These are phyloP conservation scores for Mediolabrus comicus DNA, from an alignment of 108 stramenopile genomes.

Conservation along the genomic window DNA sequence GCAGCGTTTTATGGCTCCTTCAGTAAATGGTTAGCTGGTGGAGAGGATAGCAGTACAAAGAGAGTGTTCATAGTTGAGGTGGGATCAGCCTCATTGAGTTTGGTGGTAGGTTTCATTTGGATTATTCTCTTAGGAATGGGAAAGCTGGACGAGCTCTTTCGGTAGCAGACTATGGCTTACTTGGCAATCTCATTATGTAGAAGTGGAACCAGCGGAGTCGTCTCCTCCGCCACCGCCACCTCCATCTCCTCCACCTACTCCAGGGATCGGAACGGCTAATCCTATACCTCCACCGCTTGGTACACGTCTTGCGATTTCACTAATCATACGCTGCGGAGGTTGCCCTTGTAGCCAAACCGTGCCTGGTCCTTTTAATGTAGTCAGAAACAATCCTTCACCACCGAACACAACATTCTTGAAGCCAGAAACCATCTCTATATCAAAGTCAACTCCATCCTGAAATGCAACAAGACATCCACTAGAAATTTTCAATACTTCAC, in stretches of 20 bases:
- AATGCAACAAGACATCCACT: slow-evolving; percentile 84
- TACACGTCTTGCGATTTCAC: slow-evolving; percentile 80
- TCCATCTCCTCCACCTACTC: slow-evolving; percentile 45
- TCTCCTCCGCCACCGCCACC: slow-evolving; percentile 21
- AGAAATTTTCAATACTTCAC: slow-evolving; percentile 76
- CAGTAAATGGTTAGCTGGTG: slow-evolving; percentile 28
- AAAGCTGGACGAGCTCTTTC: slow-evolving; percentile 61
- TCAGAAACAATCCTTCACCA: slow-evolving; percentile 86
- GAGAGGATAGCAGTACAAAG: neutral
- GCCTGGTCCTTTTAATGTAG: slow-evolving; percentile 80
- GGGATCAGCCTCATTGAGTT: slow-evolving; percentile 58
- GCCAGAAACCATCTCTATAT: slow-evolving; percentile 79
- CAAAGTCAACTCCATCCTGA: slow-evolving; percentile 67
- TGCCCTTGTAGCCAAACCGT: slow-evolving; percentile 83
- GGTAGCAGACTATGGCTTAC: slow-evolving; percentile 18
- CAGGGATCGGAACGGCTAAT: slow-evolving; percentile 54
- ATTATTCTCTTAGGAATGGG: slow-evolving; percentile 52
- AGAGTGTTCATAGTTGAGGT: slow-evolving; percentile 58
- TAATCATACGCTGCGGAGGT: slow-evolving; percentile 92
- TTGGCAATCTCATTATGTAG: neutral
- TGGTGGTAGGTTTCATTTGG: slow-evolving; percentile 69
- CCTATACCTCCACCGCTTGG: slow-evolving; percentile 67
- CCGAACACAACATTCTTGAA: slow-evolving; percentile 91
- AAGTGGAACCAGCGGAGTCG: slow-evolving; percentile 9
- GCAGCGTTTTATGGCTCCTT: slow-evolving; percentile 53